Base-by-base conservation (phyloP, 2,329 filamentous ascomycete species). In the Colletotrichum theobromicola region DNA sequence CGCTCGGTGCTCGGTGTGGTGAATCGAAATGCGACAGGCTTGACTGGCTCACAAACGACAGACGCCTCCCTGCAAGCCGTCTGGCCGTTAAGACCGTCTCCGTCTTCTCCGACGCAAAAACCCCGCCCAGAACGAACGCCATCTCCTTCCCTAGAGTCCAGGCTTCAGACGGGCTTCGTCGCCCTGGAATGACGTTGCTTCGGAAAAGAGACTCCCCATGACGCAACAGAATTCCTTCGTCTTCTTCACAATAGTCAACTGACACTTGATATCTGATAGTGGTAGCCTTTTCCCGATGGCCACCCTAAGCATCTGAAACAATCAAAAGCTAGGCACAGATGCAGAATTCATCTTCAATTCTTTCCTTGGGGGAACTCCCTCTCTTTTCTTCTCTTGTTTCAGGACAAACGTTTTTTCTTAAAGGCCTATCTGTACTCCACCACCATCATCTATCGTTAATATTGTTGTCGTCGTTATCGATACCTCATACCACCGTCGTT, bases 1-100 rank as follows among this genome's bases (percentile, higher is more conserved):
- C 55, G 63, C 70, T 72, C 57, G 65, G 65, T 50, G 34, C 70
- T 72, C 65, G 65, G 57, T 30, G 65, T 35, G 35, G 42, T 37
- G 61, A 55, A 34, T 62, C 13, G 32, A 62, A 62, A 42, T 55
- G 16, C 8, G 26, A 15, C 24, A 18, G 26, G 10, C 26, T 32
- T 69, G 35, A 42, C 70, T 62, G 55, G 55, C 37, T 37, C 42
- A n/a, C 32, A 26, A 24, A n/a, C 13, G 16, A 5, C n/a, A 50
- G 10, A 46, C 42, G 42, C n/a, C n/a, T 46, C 42, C 42, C 42
- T 50, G n/a, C 42, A 46, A 6, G 42, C 42, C 21, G 42, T 13
- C n/a, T 46, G 42, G 46, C 30, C 32, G 60, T 34, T 42, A 62
- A 37, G 32, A 12, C 58, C 58, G 58, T 62, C 58, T n/a, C 58